Conservation (phyloP, 331 rosid species). For the Malus hybrid region DNA sequence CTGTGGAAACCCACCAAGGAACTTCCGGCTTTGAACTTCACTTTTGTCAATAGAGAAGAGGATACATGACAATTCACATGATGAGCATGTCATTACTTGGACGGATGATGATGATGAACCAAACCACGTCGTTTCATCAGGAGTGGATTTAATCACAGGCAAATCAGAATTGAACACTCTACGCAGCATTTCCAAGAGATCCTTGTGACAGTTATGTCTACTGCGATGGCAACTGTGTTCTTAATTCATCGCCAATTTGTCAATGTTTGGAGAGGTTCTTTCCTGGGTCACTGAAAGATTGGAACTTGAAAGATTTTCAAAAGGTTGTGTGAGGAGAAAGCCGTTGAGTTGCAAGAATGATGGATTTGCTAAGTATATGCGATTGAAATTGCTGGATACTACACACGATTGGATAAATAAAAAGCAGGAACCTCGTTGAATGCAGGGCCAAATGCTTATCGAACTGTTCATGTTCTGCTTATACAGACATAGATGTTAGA, state of each 20-base stretch:
- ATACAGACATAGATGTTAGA: conserved; percentile 14
- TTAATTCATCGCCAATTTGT: conserved; percentile 32
- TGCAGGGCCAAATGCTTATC: conserved; percentile 20
- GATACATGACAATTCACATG: conserved; percentile 3
- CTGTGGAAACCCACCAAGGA: conserved; percentile 30
- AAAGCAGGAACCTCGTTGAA: conserved; percentile 7
- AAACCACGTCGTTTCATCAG: neutral
- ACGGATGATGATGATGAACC: conserved; percentile 11
- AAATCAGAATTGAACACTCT: conserved; percentile 24
- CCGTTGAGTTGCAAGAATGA: conserved; percentile 20
- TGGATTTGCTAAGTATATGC: conserved; percentile 22
- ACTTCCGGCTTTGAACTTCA: conserved; percentile 5
- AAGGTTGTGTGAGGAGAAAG: conserved; percentile 29
- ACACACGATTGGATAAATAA: conserved; percentile 33
- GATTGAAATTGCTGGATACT: conserved; percentile 36
- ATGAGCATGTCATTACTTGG: neutral
- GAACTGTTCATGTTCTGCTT: conserved; percentile 22
- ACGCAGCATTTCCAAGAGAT: conserved; percentile 40
- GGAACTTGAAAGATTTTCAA: conserved; percentile 38
- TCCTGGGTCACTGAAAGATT: conserved; percentile 20
- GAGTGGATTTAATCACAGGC: conserved; percentile 27
- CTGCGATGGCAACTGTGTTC: conserved; percentile 21
- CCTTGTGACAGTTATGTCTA: conserved; percentile 18
- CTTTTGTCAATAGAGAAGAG: neutral
- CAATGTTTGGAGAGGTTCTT: conserved; percentile 38